These are phyloP conservation scores for Nasturtium officinale DNA, from an alignment of 345 rosid genomes.

Conservation along the genomic window DNA sequence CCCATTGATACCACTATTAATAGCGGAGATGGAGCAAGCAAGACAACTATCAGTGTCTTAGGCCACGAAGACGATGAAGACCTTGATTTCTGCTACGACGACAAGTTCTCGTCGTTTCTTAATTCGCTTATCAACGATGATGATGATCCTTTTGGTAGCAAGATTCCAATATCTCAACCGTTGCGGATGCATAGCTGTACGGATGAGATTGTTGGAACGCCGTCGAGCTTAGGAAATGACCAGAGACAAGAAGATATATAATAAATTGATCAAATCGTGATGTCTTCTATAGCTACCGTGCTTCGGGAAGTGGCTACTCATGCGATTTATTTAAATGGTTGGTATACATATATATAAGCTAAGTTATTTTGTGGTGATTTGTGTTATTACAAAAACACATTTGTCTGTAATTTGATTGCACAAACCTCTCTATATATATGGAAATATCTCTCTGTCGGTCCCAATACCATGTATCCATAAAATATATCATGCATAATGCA, in stretches of 20 bases:
- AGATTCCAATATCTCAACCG: slow-evolving; percentile 19
- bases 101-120: slow-evolving; percentile 66
- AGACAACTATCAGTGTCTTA: slow-evolving; percentile 26
- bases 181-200: slow-evolving; percentile 10
- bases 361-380: slow-evolving; percentile 27
- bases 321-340: not conserved
- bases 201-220: slow-evolving; percentile 28
- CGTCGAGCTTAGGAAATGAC: slow-evolving; percentile 23
- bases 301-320: not conserved
- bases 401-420: slow-evolving; percentile 11
- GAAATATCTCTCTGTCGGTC: not conserved
- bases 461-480: slow-evolving; percentile 13
- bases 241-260: slow-evolving; percentile 21
- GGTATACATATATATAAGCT: slow-evolving; percentile 18
- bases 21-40: slow-evolving; percentile 27
- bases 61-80: slow-evolving; percentile 22
- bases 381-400: slow-evolving; percentile 8
- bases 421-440: not conserved
- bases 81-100: slow-evolving; percentile 51
- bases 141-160: slow-evolving; percentile 45
- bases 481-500: not conserved
- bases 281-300: slow-evolving; percentile 23
- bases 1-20: slow-evolving; percentile 20
- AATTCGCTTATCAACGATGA: slow-evolving; percentile 62
- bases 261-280: slow-evolving; percentile 2